Evolutionary conservation across 768 basidiomycete species (phyloP).

Genomic region (Thelephora aurantiotincta): DNA sequence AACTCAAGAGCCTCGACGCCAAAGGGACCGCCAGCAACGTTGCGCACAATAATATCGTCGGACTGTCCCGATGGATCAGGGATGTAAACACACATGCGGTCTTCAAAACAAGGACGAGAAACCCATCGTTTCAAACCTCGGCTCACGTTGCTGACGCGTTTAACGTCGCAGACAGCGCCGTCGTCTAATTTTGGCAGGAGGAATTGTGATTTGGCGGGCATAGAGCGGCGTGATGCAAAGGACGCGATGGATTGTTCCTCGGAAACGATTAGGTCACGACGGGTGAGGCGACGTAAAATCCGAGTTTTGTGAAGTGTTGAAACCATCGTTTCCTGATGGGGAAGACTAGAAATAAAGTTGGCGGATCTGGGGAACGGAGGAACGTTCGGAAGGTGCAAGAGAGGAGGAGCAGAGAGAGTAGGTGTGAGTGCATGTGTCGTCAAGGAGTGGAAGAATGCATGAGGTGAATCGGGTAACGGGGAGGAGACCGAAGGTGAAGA

Average conservation of each 20-base stretch:
- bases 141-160: slow-evolving; percentile 24
- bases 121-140: slow-evolving; percentile 56
- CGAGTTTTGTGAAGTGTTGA: slow-evolving; percentile 34
- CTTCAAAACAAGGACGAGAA: slow-evolving; percentile 64
- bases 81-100: slow-evolving; percentile 44
- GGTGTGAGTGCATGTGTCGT: slow-evolving; percentile 33
- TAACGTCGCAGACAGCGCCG: slow-evolving; percentile 14
- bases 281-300: slow-evolving; percentile 31
- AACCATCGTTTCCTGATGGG: slow-evolving; percentile 24
- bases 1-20: slow-evolving; percentile 65
- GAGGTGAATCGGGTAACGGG: slow-evolving; percentile 15
- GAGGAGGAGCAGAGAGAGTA: slow-evolving; percentile 31
- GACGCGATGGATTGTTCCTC: slow-evolving; percentile 31
- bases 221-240: slow-evolving; percentile 20
- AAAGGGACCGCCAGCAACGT: slow-evolving; percentile 23
- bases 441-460: slow-evolving; percentile 25
- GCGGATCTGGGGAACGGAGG: slow-evolving; percentile 44
- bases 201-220: slow-evolving; percentile 10
- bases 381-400: slow-evolving; percentile 23
- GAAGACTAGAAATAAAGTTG: slow-evolving; percentile 24
- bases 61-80: slow-evolving; percentile 16
- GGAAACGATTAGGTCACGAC: slow-evolving; percentile 19
- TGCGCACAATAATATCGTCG: slow-evolving; percentile 24
- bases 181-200: slow-evolving; percentile 17
- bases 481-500: slow-evolving; percentile 8